These are phyloP conservation scores for Diddensiella santjacobensis DNA, from an alignment of 805 yeast genomes.

Conservation along the genomic window DNA sequence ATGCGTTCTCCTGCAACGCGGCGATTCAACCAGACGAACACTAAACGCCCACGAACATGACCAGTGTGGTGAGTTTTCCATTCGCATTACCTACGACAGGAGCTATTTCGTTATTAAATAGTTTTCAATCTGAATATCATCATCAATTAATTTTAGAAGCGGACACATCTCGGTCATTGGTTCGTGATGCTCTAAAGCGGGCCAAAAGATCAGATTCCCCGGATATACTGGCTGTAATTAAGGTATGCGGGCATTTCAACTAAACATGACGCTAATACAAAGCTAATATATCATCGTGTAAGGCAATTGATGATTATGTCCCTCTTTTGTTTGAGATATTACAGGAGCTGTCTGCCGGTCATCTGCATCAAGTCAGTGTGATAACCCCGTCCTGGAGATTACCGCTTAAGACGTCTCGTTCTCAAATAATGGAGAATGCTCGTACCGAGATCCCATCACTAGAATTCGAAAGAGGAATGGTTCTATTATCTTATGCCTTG, in stretches of 20 bases:
- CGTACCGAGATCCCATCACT: conserved; percentile 14
- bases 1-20: too few relatives aligned
- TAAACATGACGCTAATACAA: background rate
- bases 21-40: too few relatives aligned
- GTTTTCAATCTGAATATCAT: conserved; percentile 19
- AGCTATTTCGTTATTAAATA: conserved; percentile 23
- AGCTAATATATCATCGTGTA: too few relatives aligned
- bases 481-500: conserved; percentile 23
- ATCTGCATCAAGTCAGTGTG: conserved; percentile 20
- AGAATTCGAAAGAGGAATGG: conserved; percentile 26
- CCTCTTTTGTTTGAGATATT: conserved; percentile 24
- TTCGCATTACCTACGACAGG: conserved; percentile 32
- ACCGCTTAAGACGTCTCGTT: conserved; percentile 21
- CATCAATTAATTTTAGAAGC: conserved; percentile 26
- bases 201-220: conserved; percentile 28
- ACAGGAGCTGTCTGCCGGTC: conserved; percentile 20
- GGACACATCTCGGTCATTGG: conserved; percentile 29
- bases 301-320: conserved; percentile 29
- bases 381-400: conserved; percentile 27
- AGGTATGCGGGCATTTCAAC: conserved; percentile 12
- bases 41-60: background rate
- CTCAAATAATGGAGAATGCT: conserved; percentile 17
- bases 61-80: conserved; percentile 13
- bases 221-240: conserved; percentile 25
- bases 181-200: conserved; percentile 28